A percentile compares a stretch with the other conserved stretches of the same genome.
Conservation (phyloP, 345 rosid species). For the Reutealis trisperma region DNA sequence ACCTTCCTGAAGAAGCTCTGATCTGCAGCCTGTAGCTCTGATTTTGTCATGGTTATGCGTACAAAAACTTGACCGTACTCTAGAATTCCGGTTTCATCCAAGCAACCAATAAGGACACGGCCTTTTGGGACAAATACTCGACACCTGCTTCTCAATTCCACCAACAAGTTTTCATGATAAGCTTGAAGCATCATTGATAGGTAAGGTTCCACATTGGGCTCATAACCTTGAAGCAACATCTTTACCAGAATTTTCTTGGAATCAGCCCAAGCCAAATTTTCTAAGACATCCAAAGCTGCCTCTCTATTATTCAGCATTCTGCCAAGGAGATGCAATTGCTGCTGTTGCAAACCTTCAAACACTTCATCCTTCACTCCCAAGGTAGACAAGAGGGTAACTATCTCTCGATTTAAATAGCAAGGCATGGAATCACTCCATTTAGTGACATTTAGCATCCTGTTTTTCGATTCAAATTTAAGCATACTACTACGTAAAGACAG, state of each 20-base stretch:
- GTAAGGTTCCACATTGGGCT: conserved; percentile 73
- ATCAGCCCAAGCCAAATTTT: conserved; percentile 54
- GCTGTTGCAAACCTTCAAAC: conserved; percentile 61
- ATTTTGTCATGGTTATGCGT: conserved; percentile 65
- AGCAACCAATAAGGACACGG: conserved; percentile 76
- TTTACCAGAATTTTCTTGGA: conserved; percentile 56
- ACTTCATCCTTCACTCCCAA: conserved; percentile 69
- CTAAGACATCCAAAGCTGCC: conserved; percentile 69
- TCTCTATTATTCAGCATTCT: conserved; percentile 63
- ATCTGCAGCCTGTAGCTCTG: conserved; percentile 52
- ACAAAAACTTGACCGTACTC: conserved; percentile 86
- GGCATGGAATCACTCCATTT: conserved; percentile 84
- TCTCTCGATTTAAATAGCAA: conserved; percentile 89
- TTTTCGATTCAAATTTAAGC: conserved; percentile 78
- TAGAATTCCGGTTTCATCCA: conserved; percentile 75
- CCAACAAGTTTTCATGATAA: conserved; percentile 60
- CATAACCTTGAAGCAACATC: conserved; percentile 77
- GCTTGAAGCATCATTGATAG: conserved; percentile 87
- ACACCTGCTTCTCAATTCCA: conserved; percentile 71
- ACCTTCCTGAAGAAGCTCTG: conserved; percentile 56
- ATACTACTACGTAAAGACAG: conserved; percentile 80
- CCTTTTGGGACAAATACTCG: conserved; percentile 83
- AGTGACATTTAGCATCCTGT: conserved; percentile 88
- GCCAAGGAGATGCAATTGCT: conserved; percentile 59
- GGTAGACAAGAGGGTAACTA: conserved; percentile 78